Base-by-base conservation (phyloP, 2,329 filamentous ascomycete genomes). In the Ophiostoma quercus region DNA sequence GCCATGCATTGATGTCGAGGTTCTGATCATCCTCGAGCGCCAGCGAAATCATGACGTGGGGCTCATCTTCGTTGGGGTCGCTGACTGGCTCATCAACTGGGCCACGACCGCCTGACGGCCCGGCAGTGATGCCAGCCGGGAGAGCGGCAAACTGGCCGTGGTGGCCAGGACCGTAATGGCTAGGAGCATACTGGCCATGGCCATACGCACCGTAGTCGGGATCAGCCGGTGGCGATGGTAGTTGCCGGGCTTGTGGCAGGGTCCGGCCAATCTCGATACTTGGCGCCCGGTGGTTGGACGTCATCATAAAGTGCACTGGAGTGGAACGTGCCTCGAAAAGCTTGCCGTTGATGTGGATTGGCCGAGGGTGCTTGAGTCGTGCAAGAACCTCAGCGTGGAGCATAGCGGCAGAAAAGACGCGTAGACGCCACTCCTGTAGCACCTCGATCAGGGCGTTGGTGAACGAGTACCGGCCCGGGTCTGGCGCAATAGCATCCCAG, bases 221-320 rank as follows among this genome's bases (percentile, higher is more conserved):
- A 5, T 78, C 76, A 6, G 75, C 74, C 2, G 79, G 78, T 19
- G 79, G 80, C 5, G 80, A 79, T 2, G 79, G 77, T 0, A 81
- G 78, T n/a, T 76, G 74, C 43, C 74, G 75, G 29, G 77, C 77
- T 4, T 74, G 71, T 3, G 79, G 74, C 2, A 80, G 60, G 16
- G 80, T 76, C 32, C 81, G 79, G 6, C 81, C 81, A 47, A 87
- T 76, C 74, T 87, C 85, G 62, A 88, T 87, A 70, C 85, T 87
- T 0, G 84, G 84, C 0, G 84, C 84, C 71, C 81, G 84, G 74
- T 87, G 85, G 71, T 87, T 86, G 22, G 84, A 81, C 1, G 85
- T 87, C 84, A 87, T 87, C 84, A 87, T 87, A 74, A 87, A 87
- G 73, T 88, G 85, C 4, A 87, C 84, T 0, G 85, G 85, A 0